Evolutionary conservation across 176 grass and related monocot species (phyloP), one percentile per base, ranked within the genome.

Genomic region (Urochloa ruziziensis): DNA sequence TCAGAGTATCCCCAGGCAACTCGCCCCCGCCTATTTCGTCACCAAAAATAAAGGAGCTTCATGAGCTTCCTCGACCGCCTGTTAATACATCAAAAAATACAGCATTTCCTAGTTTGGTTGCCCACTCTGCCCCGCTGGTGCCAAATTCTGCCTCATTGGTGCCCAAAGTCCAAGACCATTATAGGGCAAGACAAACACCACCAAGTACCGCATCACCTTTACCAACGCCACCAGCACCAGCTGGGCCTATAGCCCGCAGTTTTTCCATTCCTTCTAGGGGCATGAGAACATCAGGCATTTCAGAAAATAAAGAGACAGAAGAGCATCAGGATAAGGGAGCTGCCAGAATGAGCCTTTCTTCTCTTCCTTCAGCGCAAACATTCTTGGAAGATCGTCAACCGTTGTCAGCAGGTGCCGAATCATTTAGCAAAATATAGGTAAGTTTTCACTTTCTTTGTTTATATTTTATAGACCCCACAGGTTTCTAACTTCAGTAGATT

Each of bases 181-280:
- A 43, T 67, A 88, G 77, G 91, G 35, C 53, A 51, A 87, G 80
- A 80, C 88, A 90, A 57, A 74, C 66, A 59, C 69, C 61, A n/a
- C 72, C 62, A n/a, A 86, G 61, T 79, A 99, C 90, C 23, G 89
- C 96, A 21, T 99, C 96, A 47, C 96, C 96, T 67, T 84, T 99
- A 77, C 96, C 93, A 52, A 88, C 83, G 3, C 96, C 96, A 11
- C 54, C 54, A 25, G 25, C 54, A 27, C 96, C 93, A 0, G 87
- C 96, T 37, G 89, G 89, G 47, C 53, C 84, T 80, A 97, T 97
- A 74, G 73, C 89, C 48, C 96, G 96, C 1, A 99, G 96, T 85
- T 99, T 93, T 59, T 99, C 96, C 37, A 99, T 99, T 90, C 96
- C 96, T 30, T 94, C 95, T 72, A 90, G 91, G 73, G 77, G 87